Conservation (phyloP, 2,329 filamentous ascomycete genomes). For the Verticillium alfalfae region DNA sequence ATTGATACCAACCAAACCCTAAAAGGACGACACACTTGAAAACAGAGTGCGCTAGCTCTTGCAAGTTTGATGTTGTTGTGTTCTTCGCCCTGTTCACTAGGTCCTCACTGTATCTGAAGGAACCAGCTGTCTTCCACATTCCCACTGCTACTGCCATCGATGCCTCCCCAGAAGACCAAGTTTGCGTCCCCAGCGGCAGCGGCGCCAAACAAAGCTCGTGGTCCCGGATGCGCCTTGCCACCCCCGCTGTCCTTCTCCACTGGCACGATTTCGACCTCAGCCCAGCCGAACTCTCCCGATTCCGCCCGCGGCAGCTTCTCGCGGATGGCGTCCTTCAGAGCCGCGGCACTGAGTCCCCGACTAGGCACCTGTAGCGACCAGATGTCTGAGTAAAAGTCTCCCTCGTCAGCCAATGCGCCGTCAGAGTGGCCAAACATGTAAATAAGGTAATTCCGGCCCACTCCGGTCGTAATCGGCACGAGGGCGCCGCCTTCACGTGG, state of each 20-base stretch:
- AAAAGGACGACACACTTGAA: too few species aligned
- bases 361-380: constrained; percentile 48
- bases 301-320: constrained; percentile 32
- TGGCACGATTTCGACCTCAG: constrained; percentile 40
- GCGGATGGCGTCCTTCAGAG: constrained; percentile 43
- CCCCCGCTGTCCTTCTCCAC: constrained; percentile 33
- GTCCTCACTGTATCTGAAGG: too few species aligned
- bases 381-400: constrained; percentile 32
- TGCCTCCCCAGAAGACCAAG: constrained; percentile 22
- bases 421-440: constrained; percentile 36
- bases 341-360: constrained; percentile 36
- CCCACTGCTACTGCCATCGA: too few species aligned
- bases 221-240: constrained; percentile 33
- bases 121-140: too few species aligned
- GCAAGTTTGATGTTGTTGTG: too few species aligned
- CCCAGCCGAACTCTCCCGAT: constrained; percentile 43
- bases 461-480: constrained; percentile 41
- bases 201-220: constrained; percentile 31
- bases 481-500: constrained; percentile 36
- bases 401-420: constrained; percentile 12
- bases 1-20: too few species aligned
- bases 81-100: too few species aligned
- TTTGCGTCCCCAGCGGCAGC: constrained; percentile 36
- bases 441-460: constrained; percentile 45
- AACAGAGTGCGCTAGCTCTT: too few species aligned